These are phyloP conservation scores for Ustilago tritici DNA, from an alignment of 1,284 basidiomycete species.

Conservation along the genomic window DNA sequence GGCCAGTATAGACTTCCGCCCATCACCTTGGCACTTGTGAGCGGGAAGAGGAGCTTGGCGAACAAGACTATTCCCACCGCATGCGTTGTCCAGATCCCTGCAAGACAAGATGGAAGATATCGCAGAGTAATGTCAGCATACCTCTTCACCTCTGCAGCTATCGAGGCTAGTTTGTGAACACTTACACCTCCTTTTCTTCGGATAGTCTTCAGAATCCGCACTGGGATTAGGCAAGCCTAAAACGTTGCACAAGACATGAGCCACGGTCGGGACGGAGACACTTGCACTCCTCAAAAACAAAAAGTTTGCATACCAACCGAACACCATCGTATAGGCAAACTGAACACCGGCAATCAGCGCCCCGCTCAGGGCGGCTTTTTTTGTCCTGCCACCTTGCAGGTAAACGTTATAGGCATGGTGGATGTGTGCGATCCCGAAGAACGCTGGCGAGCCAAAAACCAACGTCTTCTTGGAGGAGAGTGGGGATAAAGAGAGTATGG, in stretches of 20 bases:
- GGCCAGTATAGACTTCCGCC: slow-evolving; percentile 51
- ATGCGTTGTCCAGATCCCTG: slow-evolving; percentile 73
- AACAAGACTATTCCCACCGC: slow-evolving; percentile 74
- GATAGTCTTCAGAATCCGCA: slow-evolving; percentile 70
- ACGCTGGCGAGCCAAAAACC: slow-evolving; percentile 84
- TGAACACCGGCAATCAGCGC: slow-evolving; percentile 76
- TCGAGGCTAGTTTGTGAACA: neutral
- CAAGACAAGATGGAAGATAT: neutral
- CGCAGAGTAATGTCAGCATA: neutral
- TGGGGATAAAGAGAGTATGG: slow-evolving; percentile 79
- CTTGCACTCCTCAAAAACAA: slow-evolving; percentile 83
- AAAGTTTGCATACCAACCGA: slow-evolving; percentile 88
- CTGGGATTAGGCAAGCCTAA: slow-evolving; percentile 84
- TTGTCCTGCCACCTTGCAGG: slow-evolving; percentile 71
- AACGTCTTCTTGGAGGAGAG: slow-evolving; percentile 74
- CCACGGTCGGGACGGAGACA: slow-evolving; percentile 47
- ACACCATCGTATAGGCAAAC: slow-evolving; percentile 86
- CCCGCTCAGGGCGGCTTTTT: slow-evolving; percentile 76
- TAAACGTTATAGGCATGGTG: slow-evolving; percentile 91
- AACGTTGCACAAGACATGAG: slow-evolving; percentile 90
- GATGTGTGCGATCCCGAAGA: slow-evolving; percentile 89
- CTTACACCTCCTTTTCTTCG: slow-evolving; percentile 71
- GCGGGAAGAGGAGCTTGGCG: slow-evolving; percentile 55
- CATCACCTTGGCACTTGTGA: slow-evolving; percentile 35
- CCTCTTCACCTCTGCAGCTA: neutral